Evolutionary conservation across 768 basidiomycete species (phyloP).

Genomic region (Termitomyces sp.): DNA sequence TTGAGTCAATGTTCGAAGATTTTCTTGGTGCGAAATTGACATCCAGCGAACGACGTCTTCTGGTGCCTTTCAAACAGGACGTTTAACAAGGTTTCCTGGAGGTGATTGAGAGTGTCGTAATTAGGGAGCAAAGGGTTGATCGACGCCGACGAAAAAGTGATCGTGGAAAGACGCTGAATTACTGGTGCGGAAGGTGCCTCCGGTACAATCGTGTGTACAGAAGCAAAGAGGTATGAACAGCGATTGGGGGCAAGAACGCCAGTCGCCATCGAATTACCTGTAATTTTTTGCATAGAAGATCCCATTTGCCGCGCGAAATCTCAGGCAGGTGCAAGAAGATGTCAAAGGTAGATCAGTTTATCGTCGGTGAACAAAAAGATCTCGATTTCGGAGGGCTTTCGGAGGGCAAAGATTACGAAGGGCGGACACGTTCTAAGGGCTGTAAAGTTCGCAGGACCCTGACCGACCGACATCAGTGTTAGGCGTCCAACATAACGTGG

Average conservation of each 20-base stretch:
- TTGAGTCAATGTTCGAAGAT: constrained; percentile 20
- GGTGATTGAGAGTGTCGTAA: constrained; percentile 9
- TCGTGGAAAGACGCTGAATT: constrained; percentile 10
- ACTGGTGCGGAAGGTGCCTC: constrained; percentile 13
- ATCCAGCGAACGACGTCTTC: constrained; percentile 26
- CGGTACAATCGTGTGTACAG: constrained; percentile 23
- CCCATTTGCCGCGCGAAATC: constrained; percentile 7
- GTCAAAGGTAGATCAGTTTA: constrained; percentile 16
- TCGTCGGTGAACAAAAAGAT: constrained; percentile 11
- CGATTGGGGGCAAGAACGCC: constrained; percentile 4
- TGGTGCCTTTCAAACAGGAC: constrained; percentile 13
- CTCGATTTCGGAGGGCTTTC: constrained; percentile 14
- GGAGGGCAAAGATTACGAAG: constrained; percentile 18
- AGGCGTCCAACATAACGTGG: background rate
- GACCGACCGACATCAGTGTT: background rate
- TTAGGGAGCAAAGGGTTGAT: constrained; percentile 7
- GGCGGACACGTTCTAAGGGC: background rate
- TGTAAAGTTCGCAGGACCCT: background rate
- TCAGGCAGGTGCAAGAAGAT: constrained; percentile 9
- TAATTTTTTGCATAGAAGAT: constrained; percentile 12
- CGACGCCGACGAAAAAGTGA: constrained; percentile 7
- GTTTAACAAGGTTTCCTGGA: constrained; percentile 19
- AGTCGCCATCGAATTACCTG: constrained; percentile 12
- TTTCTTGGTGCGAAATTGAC: constrained; percentile 24
- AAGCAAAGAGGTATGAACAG: constrained; percentile 11